These are phyloP conservation scores for Hondaea fermentalgiana DNA, from an alignment of 108 stramenopile genomes.

Conservation along the genomic window DNA sequence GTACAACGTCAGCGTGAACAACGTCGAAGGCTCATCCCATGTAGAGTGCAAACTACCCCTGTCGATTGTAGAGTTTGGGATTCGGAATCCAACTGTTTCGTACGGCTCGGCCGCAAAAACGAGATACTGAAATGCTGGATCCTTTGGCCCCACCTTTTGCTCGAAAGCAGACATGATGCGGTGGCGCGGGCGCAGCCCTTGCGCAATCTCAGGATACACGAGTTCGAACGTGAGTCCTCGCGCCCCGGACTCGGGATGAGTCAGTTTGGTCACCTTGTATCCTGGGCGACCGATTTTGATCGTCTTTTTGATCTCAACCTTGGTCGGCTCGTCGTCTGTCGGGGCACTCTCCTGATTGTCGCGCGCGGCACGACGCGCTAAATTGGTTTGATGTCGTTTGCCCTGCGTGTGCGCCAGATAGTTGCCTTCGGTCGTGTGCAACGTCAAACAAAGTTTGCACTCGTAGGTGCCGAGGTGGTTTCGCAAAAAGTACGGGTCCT, in stretches of 20 bases:
- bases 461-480: conserved; percentile 98
- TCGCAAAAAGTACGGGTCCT: conserved; percentile 97
- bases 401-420: conserved; percentile 99
- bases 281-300: conserved; percentile 93
- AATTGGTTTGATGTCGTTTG: conserved; percentile 91
- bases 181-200: conserved; percentile 84
- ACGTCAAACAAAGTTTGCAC: conserved; percentile 94
- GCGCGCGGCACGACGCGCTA: conserved; percentile 74
- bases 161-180: conserved; percentile 99
- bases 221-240: conserved; percentile 87
- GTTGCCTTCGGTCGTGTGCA: conserved; percentile 96
- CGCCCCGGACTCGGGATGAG: conserved; percentile 72
- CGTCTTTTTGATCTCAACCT: conserved; percentile 25
- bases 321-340: conserved; percentile 34
- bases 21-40: conserved; percentile 81
- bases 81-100: conserved; percentile 96
- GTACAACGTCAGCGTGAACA: conserved; percentile 77
- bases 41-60: conserved; percentile 80
- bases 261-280: conserved; percentile 90
- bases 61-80: conserved; percentile 90
- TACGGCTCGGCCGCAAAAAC: conserved; percentile 97
- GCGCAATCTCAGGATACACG: conserved; percentile 86
- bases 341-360: conserved; percentile 57
- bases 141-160: conserved; percentile 86
- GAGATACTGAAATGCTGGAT: conserved; percentile 87